Evolutionary conservation across 306 rosid genomes (phyloP), one percentile per base, ranked within the genome.

Genomic region (Spatholobus suberectus): DNA sequence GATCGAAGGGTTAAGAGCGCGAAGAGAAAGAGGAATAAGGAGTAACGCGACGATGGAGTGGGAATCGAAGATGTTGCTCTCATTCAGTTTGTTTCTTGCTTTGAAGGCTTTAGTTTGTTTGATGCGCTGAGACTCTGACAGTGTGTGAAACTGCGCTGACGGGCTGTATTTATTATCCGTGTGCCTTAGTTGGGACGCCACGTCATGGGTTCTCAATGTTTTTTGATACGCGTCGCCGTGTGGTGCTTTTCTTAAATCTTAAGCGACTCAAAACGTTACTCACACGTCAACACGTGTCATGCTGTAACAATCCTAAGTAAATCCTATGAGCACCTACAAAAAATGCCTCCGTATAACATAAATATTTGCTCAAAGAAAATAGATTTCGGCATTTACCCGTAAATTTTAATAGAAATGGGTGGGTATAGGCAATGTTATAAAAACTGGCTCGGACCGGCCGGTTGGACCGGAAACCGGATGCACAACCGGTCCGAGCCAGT

Each of bases 71-170:
- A 9, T 13, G 11, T 5, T 38, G 73, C 43, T 82, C 52, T 82
- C 89, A 88, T 88, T 83, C 78, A 80, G 77, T 47, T 52, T 15
- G 4, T 6, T 11, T 57, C 12, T 55, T 55, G 5, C 5, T 6
- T 62, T n/a, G 47, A 26, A 26, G 4, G n/a, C 1, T 23, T 55
- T 0, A 24, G 20, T 51, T 51, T 18, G 11, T 51, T 51, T n/a
- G 26, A 37, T 1, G 17, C 15, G 3, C 40, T 5, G 5, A 24
- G n/a, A n/a, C n/a, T n/a, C n/a, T n/a, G n/a, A n/a, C n/a, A n/a
- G 2, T 8, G 41, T 1, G 43, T 4, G 49, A 35, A 3, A 17
- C 7, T 23, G 35, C 1, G 66, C 15, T 65, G 12, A 34, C 43
- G 43, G 13, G 70, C 6, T 17, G 24, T 8, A 18, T 65, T 32